Conservation (phyloP, 257 asterid species). For the Nicotiana otophora region DNA sequence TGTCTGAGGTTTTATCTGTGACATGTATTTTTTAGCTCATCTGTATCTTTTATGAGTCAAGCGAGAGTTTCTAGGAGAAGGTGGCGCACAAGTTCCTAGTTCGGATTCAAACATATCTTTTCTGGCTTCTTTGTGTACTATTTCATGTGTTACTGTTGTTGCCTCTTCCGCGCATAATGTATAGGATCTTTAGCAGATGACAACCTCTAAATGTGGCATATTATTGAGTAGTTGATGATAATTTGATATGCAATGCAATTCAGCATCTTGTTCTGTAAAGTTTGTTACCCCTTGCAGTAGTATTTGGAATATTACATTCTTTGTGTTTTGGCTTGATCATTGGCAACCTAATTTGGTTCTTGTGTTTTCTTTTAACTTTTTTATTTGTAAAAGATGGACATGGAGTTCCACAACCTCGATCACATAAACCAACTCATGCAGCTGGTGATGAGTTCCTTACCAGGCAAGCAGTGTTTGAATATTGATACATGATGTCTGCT, state of each 20-base stretch:
- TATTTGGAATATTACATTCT: not conserved
- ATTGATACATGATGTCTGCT: not conserved
- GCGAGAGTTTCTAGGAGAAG: no score
- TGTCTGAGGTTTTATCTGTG: no score
- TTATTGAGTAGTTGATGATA: not conserved
- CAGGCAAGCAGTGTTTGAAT: constrained; percentile 49
- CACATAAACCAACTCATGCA: constrained; percentile 53
- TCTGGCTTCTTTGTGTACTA: not conserved
- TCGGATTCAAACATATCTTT: not conserved
- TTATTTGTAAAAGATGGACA: constrained; percentile 36
- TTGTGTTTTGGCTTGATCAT: not conserved
- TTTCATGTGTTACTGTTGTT: not conserved
- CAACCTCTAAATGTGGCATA: not conserved
- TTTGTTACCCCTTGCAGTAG: not conserved
- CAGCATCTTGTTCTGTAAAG: not conserved
- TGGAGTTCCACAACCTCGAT: constrained; percentile 50
- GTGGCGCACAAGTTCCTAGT: not conserved
- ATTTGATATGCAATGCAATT: not conserved
- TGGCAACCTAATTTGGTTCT: not conserved
- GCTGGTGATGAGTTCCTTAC: constrained; percentile 58
- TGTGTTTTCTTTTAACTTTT: not conserved
- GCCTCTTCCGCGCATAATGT: not conserved
- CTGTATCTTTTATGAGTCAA: no score
- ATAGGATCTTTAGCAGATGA: not conserved
- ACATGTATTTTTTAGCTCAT: no score